phyloP scores from a whole-genome alignment of 352 stramenopile genomes.

The Phytophthora tentaculata region DNA sequence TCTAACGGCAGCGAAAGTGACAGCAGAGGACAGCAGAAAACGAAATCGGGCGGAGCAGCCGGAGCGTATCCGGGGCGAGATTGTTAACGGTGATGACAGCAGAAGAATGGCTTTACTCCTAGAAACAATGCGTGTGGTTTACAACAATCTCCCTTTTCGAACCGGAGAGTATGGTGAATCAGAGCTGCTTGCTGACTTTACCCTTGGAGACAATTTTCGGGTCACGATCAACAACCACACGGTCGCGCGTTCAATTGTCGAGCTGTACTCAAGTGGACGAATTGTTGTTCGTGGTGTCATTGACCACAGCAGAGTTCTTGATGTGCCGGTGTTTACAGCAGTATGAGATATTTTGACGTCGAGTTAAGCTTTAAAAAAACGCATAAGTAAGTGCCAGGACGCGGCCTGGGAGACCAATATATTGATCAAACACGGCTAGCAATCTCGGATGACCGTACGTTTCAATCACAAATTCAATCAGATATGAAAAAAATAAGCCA shows the following conservation, averaged over 20 bases:
- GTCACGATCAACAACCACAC: constrained; percentile 1
- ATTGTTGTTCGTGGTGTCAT: too few relatives aligned
- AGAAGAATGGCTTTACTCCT: not conserved
- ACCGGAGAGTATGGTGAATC: not conserved
- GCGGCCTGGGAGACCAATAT: too few relatives aligned
- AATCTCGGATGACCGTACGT: too few relatives aligned
- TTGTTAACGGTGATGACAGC: not conserved
- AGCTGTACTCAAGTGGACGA: not conserved
- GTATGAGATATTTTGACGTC: not conserved
- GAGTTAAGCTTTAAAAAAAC: too few relatives aligned
- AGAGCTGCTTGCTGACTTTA: not conserved
- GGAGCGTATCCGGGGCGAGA: not conserved
- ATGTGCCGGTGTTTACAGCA: not conserved
- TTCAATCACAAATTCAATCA: too few relatives aligned
- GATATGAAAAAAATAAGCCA: too few relatives aligned
- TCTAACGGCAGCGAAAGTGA: not conserved
- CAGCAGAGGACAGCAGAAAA: not conserved
- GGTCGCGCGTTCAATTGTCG: not conserved
- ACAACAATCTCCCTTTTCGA: not conserved
- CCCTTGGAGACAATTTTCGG: not conserved
- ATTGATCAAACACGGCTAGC: too few relatives aligned
- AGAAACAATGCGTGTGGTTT: not conserved
- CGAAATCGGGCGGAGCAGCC: not conserved
- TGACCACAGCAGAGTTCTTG: not conserved
- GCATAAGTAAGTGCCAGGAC: too few relatives aligned